Evolutionary conservation across 306 rosid species (phyloP), one percentile per base, ranked within the genome.

Genomic region (Canavalia ensiformis): DNA sequence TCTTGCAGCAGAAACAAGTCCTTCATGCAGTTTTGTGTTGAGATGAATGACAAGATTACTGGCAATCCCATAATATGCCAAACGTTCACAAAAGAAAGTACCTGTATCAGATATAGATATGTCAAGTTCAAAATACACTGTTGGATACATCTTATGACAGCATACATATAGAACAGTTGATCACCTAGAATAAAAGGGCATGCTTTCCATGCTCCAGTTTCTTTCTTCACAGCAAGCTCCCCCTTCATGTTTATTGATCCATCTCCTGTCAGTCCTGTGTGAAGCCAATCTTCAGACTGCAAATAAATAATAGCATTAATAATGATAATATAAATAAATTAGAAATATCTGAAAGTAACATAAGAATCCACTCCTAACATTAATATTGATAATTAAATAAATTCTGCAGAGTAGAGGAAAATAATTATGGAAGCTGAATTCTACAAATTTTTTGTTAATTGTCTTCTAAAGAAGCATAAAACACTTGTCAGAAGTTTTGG

Each of bases 41-140:
- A 94, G 97, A 86, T 92, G 90, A 44, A 90, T 90, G 44, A 94
- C 96, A 70, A 94, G 94, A 66, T 94, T 94, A 73, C 92, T 85
- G 18, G 97, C 84, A 75, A 94, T 94, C 74, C 98, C 98, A 85
- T 84, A 91, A 87, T 89, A 94, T 18, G 98, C 97, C 89, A 94
- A 88, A 11, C 92, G 90, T 60, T 92, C 98, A 79, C 97, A 92
- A 65, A 94, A 86, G 79, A 90, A 94, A 46, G 90, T 90, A 44
- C 98, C 98, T 92, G 87, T 41, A 75, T 28, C 4, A 79, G 2
- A 81, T 39, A 9, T 30, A 66, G 7, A 58, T 49, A 68, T 37
- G 39, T 77, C 34, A 68, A 65, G 56, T 25, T 45, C 37, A 74
- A 41, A 79, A 30, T 42, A 29, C 8, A 35, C 1, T 47, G 13